These are phyloP conservation scores for Lentinula aciculospora DNA, from an alignment of 768 basidiomycete genomes.

Conservation along the genomic window DNA sequence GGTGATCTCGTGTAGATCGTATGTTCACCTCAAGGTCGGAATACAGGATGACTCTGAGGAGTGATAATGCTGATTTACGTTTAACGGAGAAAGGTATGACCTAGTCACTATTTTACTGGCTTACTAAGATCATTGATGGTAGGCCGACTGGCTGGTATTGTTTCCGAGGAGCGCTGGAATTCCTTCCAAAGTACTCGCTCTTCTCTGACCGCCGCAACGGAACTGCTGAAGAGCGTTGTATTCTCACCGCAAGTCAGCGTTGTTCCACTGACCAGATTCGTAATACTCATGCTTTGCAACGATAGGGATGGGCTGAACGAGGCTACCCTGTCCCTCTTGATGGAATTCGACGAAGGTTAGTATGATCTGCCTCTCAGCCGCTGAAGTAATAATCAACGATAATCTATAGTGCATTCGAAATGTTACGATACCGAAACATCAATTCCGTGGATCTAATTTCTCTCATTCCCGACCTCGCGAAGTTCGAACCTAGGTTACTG, in stretches of 20 bases:
- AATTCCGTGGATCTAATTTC: conserved; percentile 33
- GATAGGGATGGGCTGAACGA: conserved; percentile 32
- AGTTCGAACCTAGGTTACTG: conserved; percentile 45
- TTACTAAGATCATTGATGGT: not conserved
- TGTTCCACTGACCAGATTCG: not conserved
- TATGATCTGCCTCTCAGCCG: not conserved
- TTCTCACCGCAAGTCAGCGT: conserved; percentile 38
- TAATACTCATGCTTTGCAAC: not conserved
- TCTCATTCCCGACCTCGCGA: conserved; percentile 43
- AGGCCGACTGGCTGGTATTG: conserved; percentile 38
- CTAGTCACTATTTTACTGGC: not conserved
- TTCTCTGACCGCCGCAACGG: conserved; percentile 28
- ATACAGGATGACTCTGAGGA: conserved; percentile 81
- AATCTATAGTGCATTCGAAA: conserved; percentile 60
- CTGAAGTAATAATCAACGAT: not conserved
- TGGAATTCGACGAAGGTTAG: conserved; percentile 38
- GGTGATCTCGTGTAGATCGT: conserved; percentile 47
- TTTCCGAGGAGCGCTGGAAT: conserved; percentile 41
- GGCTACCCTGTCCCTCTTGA: conserved; percentile 41
- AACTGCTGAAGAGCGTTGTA: conserved; percentile 26
- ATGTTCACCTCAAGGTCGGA: conserved; percentile 94
- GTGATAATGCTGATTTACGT: conserved; percentile 85
- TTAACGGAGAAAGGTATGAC: conserved; percentile 67
- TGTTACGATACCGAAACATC: conserved; percentile 58
- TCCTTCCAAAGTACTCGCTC: conserved; percentile 26